Percentiles rank a stretch among this genome's conserved stretches.
phyloP scores from a whole-genome alignment of 352 stramenopile genomes.

The Phytophthora sojae region DNA sequence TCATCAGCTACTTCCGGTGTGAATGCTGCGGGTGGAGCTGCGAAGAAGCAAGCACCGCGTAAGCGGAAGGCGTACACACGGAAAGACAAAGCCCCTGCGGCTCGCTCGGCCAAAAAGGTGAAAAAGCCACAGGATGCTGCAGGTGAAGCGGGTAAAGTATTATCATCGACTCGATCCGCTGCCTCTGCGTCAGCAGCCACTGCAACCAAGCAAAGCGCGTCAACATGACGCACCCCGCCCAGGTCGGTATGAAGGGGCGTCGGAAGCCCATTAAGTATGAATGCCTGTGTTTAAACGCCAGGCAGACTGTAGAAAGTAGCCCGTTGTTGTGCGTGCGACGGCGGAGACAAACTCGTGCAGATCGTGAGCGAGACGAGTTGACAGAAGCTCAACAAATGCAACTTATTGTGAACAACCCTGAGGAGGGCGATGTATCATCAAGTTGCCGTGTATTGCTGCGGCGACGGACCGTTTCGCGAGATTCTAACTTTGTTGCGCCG shows the following conservation, averaged over 20 bases:
- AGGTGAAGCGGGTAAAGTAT: slow-evolving; percentile 1
- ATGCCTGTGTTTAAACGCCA: slow-evolving; percentile 17
- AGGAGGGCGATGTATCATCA: neutral
- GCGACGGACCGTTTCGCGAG: slow-evolving; percentile 22
- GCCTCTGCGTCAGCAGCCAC: neutral
- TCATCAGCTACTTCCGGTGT: slow-evolving; percentile 28
- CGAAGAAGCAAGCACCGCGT: slow-evolving; percentile 51
- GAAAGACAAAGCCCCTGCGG: slow-evolving; percentile 55
- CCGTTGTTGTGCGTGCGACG: slow-evolving; percentile 8
- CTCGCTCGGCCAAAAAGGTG: slow-evolving; percentile 51
- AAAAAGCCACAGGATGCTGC: slow-evolving; percentile 40
- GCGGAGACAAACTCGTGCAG: slow-evolving; percentile 11
- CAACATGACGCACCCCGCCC: slow-evolving; percentile 25
- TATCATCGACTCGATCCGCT: slow-evolving; percentile 15
- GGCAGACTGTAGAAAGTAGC: slow-evolving; percentile 40
- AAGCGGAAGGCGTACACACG: slow-evolving; percentile 78
- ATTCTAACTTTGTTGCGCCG: slow-evolving; percentile 11
- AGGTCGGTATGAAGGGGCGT: neutral
- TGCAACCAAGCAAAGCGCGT: slow-evolving; percentile 10
- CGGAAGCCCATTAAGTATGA: slow-evolving; percentile 12
- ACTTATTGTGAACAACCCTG: slow-evolving; percentile 39
- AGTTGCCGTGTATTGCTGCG: neutral
- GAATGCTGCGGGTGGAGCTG: slow-evolving; percentile 6
- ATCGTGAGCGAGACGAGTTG: slow-evolving; percentile 20
- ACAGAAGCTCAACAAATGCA: slow-evolving; percentile 40